These are phyloP conservation scores for Cyclocybe aegerita DNA, from an alignment of 768 basidiomycete species.

Conservation along the genomic window DNA sequence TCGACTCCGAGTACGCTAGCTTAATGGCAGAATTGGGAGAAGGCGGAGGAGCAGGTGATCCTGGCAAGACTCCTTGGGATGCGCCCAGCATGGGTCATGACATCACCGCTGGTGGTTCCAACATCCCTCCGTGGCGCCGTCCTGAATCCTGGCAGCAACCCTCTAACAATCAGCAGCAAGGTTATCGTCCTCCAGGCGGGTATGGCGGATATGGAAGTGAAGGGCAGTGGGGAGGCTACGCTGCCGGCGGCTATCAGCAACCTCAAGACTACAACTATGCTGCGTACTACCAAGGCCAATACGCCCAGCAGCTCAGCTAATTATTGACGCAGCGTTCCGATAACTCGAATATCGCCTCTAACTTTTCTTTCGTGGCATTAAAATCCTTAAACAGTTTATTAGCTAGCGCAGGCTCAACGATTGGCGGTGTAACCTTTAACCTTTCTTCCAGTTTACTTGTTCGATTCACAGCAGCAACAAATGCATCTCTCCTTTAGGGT, in stretches of 20 bases:
- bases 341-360: constrained; percentile 32
- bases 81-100: constrained; percentile 56
- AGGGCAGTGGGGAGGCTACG: constrained; percentile 49
- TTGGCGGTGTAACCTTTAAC: constrained; percentile 19
- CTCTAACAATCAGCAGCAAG: constrained; percentile 51
- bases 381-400: constrained; percentile 30
- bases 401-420: constrained; percentile 26
- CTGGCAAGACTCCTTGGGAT: constrained; percentile 52
- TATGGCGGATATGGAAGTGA: constrained; percentile 50
- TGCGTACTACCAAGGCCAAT: constrained; percentile 87
- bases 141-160: constrained; percentile 83
- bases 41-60: constrained; percentile 56
- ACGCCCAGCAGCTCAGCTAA: constrained; percentile 69
- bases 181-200: constrained; percentile 65
- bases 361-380: constrained; percentile 39
- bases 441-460: constrained; percentile 13
- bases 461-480: constrained; percentile 18
- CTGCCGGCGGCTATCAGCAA: constrained; percentile 45
- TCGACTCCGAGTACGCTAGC: constrained; percentile 97
- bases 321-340: constrained; percentile 20
- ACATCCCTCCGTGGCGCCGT: constrained; percentile 88
- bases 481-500: constrained; percentile 2
- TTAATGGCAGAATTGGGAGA: constrained; percentile 99
- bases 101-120: constrained; percentile 73
- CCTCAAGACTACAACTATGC: constrained; percentile 83